These are phyloP conservation scores for Ampelocalamus luodianensis DNA, from an alignment of 176 grass and related monocot species.

Conservation along the genomic window DNA sequence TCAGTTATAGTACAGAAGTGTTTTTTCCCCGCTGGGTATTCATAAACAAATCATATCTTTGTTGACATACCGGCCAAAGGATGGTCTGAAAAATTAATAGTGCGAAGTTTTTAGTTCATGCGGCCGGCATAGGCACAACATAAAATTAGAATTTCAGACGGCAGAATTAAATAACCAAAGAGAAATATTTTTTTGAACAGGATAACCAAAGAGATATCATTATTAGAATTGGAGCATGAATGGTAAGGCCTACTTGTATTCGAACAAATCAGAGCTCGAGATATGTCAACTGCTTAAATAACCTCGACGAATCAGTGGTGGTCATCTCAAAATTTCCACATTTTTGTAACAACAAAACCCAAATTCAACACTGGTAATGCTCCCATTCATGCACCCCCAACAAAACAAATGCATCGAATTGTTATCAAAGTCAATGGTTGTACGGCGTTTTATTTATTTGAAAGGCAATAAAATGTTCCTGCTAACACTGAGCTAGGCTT, in stretches of 20 bases:
- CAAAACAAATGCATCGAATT: neutral
- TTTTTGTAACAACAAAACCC: neutral
- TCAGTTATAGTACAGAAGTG: neutral
- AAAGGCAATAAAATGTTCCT: no score
- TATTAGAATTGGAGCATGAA: slow-evolving; percentile 27
- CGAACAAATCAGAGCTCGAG: neutral
- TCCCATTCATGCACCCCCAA: neutral
- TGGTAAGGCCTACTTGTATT: neutral
- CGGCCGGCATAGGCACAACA: neutral
- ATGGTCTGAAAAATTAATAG: neutral
- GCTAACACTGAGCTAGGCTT: no score
- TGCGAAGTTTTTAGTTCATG: neutral
- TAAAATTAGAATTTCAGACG: neutral
- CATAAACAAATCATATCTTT: slow-evolving; percentile 8
- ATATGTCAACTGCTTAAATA: slow-evolving; percentile 47
- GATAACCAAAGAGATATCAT: neutral
- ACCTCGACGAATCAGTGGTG: neutral
- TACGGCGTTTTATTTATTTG: no score
- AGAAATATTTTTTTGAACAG: neutral
- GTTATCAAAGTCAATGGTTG: no score
- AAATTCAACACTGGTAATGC: neutral
- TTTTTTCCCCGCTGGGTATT: neutral
- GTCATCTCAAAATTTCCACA: neutral
- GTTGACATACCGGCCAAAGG: slow-evolving; percentile 11
- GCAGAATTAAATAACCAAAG: neutral